Conservation (phyloP, 139 green algal species). For the Pleodorina starrii region DNA sequence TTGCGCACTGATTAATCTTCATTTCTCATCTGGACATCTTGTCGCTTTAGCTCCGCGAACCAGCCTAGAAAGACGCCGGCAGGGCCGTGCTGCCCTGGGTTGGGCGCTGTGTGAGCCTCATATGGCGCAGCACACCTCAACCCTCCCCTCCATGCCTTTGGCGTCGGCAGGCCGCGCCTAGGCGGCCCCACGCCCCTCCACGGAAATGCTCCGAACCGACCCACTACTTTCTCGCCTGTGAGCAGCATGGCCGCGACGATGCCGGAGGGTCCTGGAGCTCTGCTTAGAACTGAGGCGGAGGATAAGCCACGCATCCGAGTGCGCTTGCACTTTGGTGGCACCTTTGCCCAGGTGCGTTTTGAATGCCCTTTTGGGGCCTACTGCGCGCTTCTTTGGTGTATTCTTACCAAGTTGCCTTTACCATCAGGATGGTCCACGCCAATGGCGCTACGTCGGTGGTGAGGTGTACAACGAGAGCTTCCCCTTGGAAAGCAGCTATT, state of each 20-base stretch:
- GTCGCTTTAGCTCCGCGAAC: too few relatives aligned
- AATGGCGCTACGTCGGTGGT: slow-evolving; percentile 59
- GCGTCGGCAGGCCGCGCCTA: slow-evolving; percentile 24
- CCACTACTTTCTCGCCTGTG: slow-evolving; percentile 3
- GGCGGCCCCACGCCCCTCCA: slow-evolving; percentile 26
- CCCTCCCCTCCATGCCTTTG: slow-evolving; percentile 10
- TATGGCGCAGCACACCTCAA: slow-evolving; percentile 35
- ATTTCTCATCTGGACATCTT: too few relatives aligned
- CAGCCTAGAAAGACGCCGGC: too few relatives aligned
- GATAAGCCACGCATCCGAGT: slow-evolving; percentile 19
- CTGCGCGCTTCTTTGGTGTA: too few relatives aligned
- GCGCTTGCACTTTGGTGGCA: slow-evolving; percentile 38
- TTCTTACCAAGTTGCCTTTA: background rate
- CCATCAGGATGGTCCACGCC: slow-evolving; percentile 5
- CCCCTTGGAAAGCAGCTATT: slow-evolving; percentile 35
- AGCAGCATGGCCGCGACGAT: slow-evolving; percentile 15
- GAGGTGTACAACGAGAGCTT: slow-evolving; percentile 65
- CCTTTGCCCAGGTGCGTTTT: slow-evolving; percentile 35
- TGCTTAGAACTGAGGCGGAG: background rate
- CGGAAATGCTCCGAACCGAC: background rate
- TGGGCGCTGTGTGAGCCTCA: slow-evolving; percentile 35
- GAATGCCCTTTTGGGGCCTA: background rate
- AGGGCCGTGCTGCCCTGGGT: slow-evolving; percentile 27
- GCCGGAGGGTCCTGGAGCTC: slow-evolving; percentile 3
- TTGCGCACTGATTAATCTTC: too few relatives aligned